Base-by-base conservation (phyloP, 2,329 filamentous ascomycete genomes). In the Sporothrix phasma region DNA sequence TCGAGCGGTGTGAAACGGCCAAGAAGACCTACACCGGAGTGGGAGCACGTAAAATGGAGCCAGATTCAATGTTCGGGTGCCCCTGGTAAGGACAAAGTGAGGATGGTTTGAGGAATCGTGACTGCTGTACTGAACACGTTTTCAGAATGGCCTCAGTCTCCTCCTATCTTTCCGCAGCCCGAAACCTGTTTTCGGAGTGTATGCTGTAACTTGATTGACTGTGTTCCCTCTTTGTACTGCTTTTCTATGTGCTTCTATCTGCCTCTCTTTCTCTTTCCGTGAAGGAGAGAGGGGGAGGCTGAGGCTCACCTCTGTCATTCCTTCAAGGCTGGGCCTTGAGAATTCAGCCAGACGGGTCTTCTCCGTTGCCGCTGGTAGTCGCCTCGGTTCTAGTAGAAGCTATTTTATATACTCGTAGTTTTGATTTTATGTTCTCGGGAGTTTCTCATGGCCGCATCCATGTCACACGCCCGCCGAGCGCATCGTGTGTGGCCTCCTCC, bases 111-210 rank as follows among this genome's bases (percentile, higher is more conserved):
- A 56, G 51, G 51, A 56, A 41, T 31, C 24, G 45, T 62, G 22
- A 41, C 19, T 51, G 19, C n/a, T 15, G 31, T 51, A 6, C 31
- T 41, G 22, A 19, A 39, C 31, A 41, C 13, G 19, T 51, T 62
- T 22, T 51, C 22, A 62, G 31, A 51, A 51, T 29, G 59, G 46
- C 26, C 31, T 51, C 59, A 41, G 59, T 51, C 22, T 62, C 45
- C 45, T 29, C 37, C 58, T 19, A 47, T 61, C n/a, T 47, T 37
- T 61, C 43, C 43, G 43, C 58, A n/a, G 24, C 41, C 43, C 26
- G 43, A 61, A 61, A 47, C 59, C 31, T 49, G 29, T 49, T 51
- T 61, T 26, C 43, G 24, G 19, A 6, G 41, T 47, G 10, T 15
- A 11, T 51, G 29, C 19, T 11, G 34, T 6, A 11, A 11, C 34